Evolutionary conservation across 345 rosid genomes (phyloP).

Genomic region (Citrus trifoliata): DNA sequence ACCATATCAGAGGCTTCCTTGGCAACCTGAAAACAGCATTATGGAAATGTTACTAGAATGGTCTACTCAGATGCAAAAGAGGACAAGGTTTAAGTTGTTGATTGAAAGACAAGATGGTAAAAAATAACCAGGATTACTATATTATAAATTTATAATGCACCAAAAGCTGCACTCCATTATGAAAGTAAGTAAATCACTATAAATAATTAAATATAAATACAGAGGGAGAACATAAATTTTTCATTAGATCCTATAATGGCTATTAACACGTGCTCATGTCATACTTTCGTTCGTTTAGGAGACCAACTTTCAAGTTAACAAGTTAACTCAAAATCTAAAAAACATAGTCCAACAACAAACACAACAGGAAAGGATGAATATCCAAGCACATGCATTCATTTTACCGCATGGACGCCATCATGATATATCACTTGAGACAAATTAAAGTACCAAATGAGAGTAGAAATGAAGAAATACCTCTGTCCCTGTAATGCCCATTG

Average conservation of each 20-base stretch:
- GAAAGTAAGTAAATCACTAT: not conserved
- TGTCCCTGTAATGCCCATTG: conserved; percentile 97
- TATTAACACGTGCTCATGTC: not conserved
- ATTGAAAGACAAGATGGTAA: not conserved
- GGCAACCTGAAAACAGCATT: conserved; percentile 59
- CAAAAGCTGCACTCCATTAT: not conserved
- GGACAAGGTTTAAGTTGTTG: not conserved
- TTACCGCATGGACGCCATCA: not conserved
- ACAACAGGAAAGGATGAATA: not conserved
- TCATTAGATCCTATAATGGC: not conserved
- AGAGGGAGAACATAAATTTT: not conserved
- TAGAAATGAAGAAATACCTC: conserved; percentile 48
- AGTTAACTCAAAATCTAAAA: not conserved
- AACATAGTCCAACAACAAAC: not conserved
- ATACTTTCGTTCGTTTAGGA: not conserved
- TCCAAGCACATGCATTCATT: not conserved
- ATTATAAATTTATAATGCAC: not conserved
- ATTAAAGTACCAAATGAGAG: not conserved
- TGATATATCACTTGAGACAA: not conserved
- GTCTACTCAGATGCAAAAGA: not conserved
- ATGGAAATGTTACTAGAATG: not conserved
- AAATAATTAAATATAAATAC: not conserved
- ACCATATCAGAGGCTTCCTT: conserved; percentile 99
- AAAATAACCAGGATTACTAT: not conserved
- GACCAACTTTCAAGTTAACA: not conserved